These are phyloP conservation scores for Candida smagusa DNA, from an alignment of 1,139 yeast species.

Conservation along the genomic window DNA sequence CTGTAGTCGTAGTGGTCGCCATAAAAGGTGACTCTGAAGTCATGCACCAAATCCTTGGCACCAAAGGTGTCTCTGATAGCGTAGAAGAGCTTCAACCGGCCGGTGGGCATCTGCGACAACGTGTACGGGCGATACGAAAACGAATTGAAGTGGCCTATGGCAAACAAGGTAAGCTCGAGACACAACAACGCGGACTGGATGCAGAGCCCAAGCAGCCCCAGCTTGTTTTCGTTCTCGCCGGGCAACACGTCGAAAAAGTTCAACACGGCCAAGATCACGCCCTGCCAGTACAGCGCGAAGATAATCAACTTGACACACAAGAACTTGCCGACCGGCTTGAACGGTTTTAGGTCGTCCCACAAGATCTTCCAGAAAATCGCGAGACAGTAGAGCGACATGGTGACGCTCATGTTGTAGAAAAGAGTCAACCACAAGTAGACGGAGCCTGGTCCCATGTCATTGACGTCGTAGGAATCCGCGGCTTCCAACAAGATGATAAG, in stretches of 20 bases:
- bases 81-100: conserved; percentile 53
- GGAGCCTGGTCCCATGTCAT: conserved; percentile 47
- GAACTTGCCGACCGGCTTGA: conserved; percentile 89
- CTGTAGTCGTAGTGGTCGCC: conserved; percentile 81
- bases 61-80: conserved; percentile 82
- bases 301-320: conserved; percentile 89
- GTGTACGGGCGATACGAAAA: conserved; percentile 77
- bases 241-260: conserved; percentile 52
- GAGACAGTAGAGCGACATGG: conserved; percentile 76
- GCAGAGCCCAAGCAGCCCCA: conserved; percentile 46
- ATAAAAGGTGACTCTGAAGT: conserved; percentile 62
- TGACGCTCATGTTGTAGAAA: conserved; percentile 75
- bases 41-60: conserved; percentile 68
- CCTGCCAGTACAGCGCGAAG: conserved; percentile 97
- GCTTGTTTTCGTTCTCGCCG: conserved; percentile 13
- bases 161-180: conserved; percentile 80
- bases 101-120: conserved; percentile 58
- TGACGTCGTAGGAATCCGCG: conserved; percentile 48
- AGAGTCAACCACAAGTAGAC: conserved; percentile 66
- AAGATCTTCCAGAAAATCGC: conserved; percentile 93
- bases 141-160: conserved; percentile 83
- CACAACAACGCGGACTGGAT: conserved; percentile 82
- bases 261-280: conserved; percentile 63
- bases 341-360: conserved; percentile 70
- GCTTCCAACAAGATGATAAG: conserved; percentile 51